A percentile compares a stretch with the other conserved stretches of the same genome.
phyloP scores from a whole-genome alignment of 2,329 filamentous ascomycete genomes.

The Aureobasidium sp. region DNA sequence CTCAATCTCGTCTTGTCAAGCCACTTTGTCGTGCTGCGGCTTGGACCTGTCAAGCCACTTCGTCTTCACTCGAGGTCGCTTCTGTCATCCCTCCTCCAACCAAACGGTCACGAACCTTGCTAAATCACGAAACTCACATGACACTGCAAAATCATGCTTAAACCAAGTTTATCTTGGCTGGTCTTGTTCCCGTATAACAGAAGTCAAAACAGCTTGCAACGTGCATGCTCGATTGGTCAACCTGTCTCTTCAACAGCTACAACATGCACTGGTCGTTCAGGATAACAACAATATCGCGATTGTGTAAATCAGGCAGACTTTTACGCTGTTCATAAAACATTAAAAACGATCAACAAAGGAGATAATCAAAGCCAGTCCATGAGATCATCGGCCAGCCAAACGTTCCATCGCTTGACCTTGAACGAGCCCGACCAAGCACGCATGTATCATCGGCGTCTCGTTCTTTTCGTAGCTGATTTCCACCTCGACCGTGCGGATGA shows the following conservation, averaged over 20 bases:
- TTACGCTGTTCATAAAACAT: neutral
- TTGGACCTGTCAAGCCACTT: neutral
- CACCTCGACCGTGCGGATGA: constrained; percentile 18
- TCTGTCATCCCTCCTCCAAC: neutral
- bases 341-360: neutral
- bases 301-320: neutral
- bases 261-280: neutral
- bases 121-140: neutral
- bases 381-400: constrained; percentile 1
- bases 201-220: neutral
- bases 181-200: neutral
- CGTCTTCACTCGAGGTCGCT: neutral
- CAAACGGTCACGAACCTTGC: neutral
- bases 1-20: constrained; percentile 1
- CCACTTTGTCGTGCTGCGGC: neutral
- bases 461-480: constrained; percentile 15
- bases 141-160: neutral
- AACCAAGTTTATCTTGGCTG: neutral
- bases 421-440: constrained; percentile 21
- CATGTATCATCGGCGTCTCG: constrained; percentile 21
- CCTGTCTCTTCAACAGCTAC: neutral
- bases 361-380: neutral
- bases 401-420: constrained; percentile 8
- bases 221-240: neutral
- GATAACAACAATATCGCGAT: neutral